Percentiles rank a stretch among this genome's conserved stretches.
Conservation (phyloP, 2,329 filamentous ascomycete genomes). For the Alternaria solani region DNA sequence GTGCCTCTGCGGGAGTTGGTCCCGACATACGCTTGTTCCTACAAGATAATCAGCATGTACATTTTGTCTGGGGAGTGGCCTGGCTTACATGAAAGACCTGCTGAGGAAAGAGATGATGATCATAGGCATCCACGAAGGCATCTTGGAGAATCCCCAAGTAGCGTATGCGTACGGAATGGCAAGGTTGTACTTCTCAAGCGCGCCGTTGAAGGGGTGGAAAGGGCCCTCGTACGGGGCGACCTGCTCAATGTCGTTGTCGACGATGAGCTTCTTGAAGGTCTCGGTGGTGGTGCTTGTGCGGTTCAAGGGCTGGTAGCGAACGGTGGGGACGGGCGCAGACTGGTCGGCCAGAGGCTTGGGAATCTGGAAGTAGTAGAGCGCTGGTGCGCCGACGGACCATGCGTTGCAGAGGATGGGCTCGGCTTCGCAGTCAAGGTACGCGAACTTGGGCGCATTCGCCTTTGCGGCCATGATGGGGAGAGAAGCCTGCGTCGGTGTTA, state of each 20-base stretch:
- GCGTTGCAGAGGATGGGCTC: slow-evolving; percentile 78
- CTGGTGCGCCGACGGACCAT: slow-evolving; percentile 72
- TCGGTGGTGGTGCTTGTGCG: slow-evolving; percentile 71
- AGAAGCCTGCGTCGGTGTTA: slow-evolving; percentile 59
- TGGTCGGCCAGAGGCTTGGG: slow-evolving; percentile 69
- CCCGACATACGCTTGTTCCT: slow-evolving; percentile 25
- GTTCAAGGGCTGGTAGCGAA: slow-evolving; percentile 73
- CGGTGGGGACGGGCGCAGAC: slow-evolving; percentile 67
- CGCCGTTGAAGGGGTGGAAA: slow-evolving; percentile 80
- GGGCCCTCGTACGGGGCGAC: slow-evolving; percentile 66
- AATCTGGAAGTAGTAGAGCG: slow-evolving; percentile 70
- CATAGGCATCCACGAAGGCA: slow-evolving; percentile 80
- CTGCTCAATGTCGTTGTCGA: slow-evolving; percentile 66
- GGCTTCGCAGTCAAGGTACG: slow-evolving; percentile 75
- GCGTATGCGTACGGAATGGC: slow-evolving; percentile 71
- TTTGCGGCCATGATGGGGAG: slow-evolving; percentile 68
- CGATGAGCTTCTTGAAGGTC: slow-evolving; percentile 68
- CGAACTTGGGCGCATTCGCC: slow-evolving; percentile 71
- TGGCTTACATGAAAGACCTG: slow-evolving; percentile 76
- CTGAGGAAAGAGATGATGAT: slow-evolving; percentile 75
- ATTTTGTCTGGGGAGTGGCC: background rate
- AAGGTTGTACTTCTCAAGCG: slow-evolving; percentile 68
- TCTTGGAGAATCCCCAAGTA: slow-evolving; percentile 67
- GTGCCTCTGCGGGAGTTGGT: slow-evolving; percentile 10
- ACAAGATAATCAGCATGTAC: background rate